Percentiles rank a stretch among this genome's conserved stretches.
Conservation (phyloP, 805 yeast species). For the Komagataella pseudopastoris region DNA sequence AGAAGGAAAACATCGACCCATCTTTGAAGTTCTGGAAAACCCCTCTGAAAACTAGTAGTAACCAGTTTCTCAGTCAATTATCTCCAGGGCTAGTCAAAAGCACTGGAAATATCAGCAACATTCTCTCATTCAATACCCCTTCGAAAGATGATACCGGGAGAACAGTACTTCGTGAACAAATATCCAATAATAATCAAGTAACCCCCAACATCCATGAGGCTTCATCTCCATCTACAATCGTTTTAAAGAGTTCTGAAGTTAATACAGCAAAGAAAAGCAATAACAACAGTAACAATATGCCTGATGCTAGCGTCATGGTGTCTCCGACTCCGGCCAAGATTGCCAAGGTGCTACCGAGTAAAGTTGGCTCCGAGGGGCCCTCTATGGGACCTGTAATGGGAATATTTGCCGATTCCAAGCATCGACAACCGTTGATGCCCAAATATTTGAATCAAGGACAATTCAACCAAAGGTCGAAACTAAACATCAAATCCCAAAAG, state of each 20-base stretch:
- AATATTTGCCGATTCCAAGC: slow-evolving; percentile 13
- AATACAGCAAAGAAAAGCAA: neutral
- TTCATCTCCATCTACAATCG: slow-evolving; percentile 21
- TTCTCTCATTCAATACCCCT: neutral
- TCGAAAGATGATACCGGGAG: neutral
- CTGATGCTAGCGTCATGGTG: neutral
- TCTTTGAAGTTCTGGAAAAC: neutral
- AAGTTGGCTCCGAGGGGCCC: neutral
- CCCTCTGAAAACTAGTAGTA: neutral
- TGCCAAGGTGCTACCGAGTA: neutral
- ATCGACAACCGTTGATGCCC: neutral
- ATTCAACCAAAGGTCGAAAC: neutral
- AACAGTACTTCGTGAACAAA: neutral
- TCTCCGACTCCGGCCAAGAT: slow-evolving; percentile 4
- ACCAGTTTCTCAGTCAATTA: neutral
- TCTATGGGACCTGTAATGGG: slow-evolving; percentile 17
- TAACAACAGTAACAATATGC: neutral
- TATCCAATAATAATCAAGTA: neutral
- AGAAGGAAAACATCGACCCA: neutral
- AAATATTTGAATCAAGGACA: neutral
- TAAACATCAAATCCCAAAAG: neutral
- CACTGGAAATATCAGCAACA: neutral
- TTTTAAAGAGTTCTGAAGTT: slow-evolving; percentile 12
- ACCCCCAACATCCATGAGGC: neutral
- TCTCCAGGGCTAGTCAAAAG: neutral